Evolutionary conservation across 148 eudicot genomes (phyloP), one percentile per base, ranked within the genome.

Genomic region (Cornus kousa): DNA sequence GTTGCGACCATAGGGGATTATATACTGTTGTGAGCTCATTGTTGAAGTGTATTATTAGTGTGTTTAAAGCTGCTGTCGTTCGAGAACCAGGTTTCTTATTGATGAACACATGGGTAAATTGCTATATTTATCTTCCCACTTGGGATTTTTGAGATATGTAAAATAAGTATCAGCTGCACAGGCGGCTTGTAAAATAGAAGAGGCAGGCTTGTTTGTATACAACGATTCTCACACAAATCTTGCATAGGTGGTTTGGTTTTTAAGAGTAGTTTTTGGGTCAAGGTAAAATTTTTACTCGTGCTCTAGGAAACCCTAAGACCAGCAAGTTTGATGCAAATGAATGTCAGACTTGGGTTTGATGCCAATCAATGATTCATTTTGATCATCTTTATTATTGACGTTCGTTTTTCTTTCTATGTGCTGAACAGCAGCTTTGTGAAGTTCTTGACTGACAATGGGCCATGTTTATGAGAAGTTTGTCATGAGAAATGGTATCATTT

Each of bases 1-100:
- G 80, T 80, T 94, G 81, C 86, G 90, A 67, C 84, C 93, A 67
- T 93, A 89, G 82, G 33, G 33, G 37, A 73, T 55, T 62, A 19
- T 39, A 40, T 3, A 2, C 33, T 55, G 20, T 70, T 32, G 13
- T 50, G 37, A 73, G 67, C 17, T 39, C 14, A 70, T 74, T 71
- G 71, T 68, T 19, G 39, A 5, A 9, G 14, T 9, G 7, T 7
- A 19, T 40, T 62, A 17, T 16, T 62, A 17, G 23, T 53, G 7
- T 31, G 60, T 32, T 79, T 23, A 66, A 3, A 79, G 68, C 28
- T 64, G 75, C 19, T 7, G n/a, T 65, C 9, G 43, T 22, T 13
- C 14, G 22, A 46, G 69, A 64, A 79, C 8, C 12, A n/a, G 77
- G 48, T 33, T 22, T 67, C 11, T 23, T 37, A 20, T 71, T 20